phyloP scores from a whole-genome alignment of 768 basidiomycete species.

The Mycena maculata region DNA sequence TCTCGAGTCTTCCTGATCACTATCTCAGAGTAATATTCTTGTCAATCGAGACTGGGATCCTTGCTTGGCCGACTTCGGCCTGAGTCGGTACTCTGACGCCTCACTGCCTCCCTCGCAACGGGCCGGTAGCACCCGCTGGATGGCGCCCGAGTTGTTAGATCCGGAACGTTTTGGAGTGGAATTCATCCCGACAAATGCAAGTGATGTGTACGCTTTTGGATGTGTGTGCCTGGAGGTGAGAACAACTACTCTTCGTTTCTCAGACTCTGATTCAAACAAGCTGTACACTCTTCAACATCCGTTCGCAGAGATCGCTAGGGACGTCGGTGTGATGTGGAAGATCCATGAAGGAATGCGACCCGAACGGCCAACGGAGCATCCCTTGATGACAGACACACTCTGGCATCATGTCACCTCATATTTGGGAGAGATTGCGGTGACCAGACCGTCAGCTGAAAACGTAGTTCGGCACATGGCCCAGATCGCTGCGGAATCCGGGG shows the following conservation, averaged over 20 bases:
- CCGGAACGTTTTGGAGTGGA: conserved; percentile 41
- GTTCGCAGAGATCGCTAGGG: conserved; percentile 8
- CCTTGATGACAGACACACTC: conserved; percentile 10
- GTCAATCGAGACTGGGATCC: conserved; percentile 44
- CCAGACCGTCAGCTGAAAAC: not conserved
- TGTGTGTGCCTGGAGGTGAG: conserved; percentile 47
- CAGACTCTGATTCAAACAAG: not conserved
- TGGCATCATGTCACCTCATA: conserved; percentile 10
- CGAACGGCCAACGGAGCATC: conserved; percentile 10
- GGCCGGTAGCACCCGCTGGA: conserved; percentile 36
- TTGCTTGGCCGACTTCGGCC: conserved; percentile 50
- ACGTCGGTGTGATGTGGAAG: conserved; percentile 7
- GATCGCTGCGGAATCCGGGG: not conserved
- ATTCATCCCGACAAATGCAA: conserved; percentile 41
- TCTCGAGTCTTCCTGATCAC: not conserved
- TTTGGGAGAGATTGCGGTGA: conserved; percentile 3
- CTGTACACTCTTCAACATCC: conserved; percentile 27
- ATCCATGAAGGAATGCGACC: conserved; percentile 14
- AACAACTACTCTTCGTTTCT: not conserved
- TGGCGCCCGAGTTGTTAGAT: too few species aligned
- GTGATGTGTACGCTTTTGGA: conserved; percentile 49
- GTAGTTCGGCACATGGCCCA: not conserved
- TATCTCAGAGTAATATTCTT: conserved; percentile 44
- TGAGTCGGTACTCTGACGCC: conserved; percentile 44
- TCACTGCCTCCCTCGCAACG: conserved; percentile 30